Evolutionary conservation across 306 rosid genomes (phyloP).

Genomic region (Mucuna pruriens): DNA sequence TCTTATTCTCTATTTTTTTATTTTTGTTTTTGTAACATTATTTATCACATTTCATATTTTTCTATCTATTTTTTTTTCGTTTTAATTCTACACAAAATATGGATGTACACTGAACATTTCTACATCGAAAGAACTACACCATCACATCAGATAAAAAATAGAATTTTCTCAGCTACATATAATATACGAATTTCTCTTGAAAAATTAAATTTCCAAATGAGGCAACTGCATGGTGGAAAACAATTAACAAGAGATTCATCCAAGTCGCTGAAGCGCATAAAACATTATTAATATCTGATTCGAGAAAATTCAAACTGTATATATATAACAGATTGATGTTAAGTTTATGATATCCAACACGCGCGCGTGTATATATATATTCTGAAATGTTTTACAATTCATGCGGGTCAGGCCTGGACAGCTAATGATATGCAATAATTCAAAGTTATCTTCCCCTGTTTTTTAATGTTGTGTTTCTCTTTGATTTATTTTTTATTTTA

Average conservation of each 20-base stretch:
- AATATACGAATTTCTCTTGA: not conserved
- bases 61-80: too few species aligned
- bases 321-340: not conserved
- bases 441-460: not conserved
- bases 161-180: not conserved
- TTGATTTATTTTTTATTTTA: not conserved
- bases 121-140: not conserved
- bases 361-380: not conserved
- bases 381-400: constrained; percentile 27
- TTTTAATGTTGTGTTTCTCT: not conserved
- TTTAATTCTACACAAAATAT: too few species aligned
- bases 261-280: not conserved
- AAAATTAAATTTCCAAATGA: not conserved
- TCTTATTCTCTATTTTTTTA: too few species aligned
- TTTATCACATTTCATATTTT: too few species aligned
- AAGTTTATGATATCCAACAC: constrained; percentile 8
- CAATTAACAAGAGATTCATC: not conserved
- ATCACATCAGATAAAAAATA: not conserved
- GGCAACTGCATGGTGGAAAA: not conserved
- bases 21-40: too few species aligned
- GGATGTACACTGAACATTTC: too few species aligned
- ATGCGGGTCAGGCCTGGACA: constrained; percentile 43
- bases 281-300: not conserved
- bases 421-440: constrained; percentile 52
- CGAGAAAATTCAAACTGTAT: not conserved